Conservation (phyloP, 2,329 filamentous ascomycete genomes). For the Hortaea werneckii region DNA sequence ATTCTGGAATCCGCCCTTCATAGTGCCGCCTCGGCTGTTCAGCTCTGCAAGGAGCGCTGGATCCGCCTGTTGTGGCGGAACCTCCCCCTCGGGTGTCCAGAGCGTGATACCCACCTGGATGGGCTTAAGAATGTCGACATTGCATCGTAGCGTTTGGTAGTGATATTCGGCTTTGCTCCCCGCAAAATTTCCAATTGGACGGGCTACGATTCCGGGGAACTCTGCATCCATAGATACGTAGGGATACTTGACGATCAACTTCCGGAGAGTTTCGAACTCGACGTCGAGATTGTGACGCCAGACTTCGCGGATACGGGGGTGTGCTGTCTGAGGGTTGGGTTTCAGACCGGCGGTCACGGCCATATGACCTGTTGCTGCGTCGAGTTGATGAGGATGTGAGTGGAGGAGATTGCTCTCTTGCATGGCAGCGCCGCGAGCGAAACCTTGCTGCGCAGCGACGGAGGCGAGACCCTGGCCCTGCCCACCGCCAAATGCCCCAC, state of each 20-base stretch:
- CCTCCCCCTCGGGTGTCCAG: constrained; percentile 82
- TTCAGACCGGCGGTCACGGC: constrained; percentile 36
- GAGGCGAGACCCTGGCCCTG: constrained; percentile 62
- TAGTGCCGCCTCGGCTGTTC: constrained; percentile 25
- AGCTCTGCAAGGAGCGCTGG: constrained; percentile 34
- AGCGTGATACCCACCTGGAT: constrained; percentile 94
- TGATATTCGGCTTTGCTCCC: constrained; percentile 90
- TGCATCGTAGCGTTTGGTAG: constrained; percentile 93
- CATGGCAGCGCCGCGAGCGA: constrained; percentile 59
- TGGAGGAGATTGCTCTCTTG: constrained; percentile 31
- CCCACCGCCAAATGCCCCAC: constrained; percentile 20
- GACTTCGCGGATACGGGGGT: constrained; percentile 84
- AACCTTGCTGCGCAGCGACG: constrained; percentile 80
- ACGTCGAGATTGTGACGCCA: constrained; percentile 88
- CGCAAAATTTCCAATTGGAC: constrained; percentile 87
- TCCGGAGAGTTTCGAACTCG: constrained; percentile 77
- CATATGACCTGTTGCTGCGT: constrained; percentile 25
- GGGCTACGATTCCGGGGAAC: constrained; percentile 92
- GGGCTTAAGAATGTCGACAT: constrained; percentile 94
- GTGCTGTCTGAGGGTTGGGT: constrained; percentile 41
- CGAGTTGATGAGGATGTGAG: constrained; percentile 13
- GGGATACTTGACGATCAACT: constrained; percentile 79
- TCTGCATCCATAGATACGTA: constrained; percentile 99
- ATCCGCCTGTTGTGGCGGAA: constrained; percentile 60
- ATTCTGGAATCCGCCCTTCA: constrained; percentile 28